phyloP scores from a whole-genome alignment of 2,329 filamentous ascomycete species.

The Talaromyces sp. region DNA sequence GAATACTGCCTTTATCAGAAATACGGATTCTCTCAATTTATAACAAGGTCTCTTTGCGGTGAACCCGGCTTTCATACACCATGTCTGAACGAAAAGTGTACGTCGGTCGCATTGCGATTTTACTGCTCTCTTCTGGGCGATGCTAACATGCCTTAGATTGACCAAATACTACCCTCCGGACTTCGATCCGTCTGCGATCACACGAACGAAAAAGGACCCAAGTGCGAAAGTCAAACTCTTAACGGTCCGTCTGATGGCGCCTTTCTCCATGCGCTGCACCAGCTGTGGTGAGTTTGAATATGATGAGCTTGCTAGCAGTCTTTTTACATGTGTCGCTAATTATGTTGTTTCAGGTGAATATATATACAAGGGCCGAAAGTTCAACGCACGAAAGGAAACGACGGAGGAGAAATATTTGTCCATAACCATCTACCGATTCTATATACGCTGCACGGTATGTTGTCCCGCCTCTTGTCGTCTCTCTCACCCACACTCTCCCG shows the following conservation, averaged over 20 bases:
- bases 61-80: conserved; percentile 19
- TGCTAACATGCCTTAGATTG: conserved; percentile 5
- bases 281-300: conserved; percentile 18
- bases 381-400: conserved; percentile 91
- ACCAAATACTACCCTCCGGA: conserved; percentile 59
- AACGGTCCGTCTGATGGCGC: conserved; percentile 84
- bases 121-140: conserved; percentile 34
- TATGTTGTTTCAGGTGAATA: conserved; percentile 60
- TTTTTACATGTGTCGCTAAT: background rate
- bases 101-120: conserved; percentile 43
- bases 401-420: conserved; percentile 84
- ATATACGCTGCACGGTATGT: conserved; percentile 84
- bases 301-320: background rate
- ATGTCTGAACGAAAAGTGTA: conserved; percentile 83
- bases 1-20: too few relatives aligned
- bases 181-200: conserved; percentile 82
- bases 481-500: background rate
- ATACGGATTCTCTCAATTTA: too few relatives aligned
- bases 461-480: background rate
- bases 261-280: conserved; percentile 73
- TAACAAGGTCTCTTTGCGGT: background rate
- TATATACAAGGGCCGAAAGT: conserved; percentile 90
- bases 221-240: conserved; percentile 47
- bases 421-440: conserved; percentile 85
- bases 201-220: conserved; percentile 36